Conservation (phyloP, 176 grass and related monocot species). For the Elymus sibiricus region DNA sequence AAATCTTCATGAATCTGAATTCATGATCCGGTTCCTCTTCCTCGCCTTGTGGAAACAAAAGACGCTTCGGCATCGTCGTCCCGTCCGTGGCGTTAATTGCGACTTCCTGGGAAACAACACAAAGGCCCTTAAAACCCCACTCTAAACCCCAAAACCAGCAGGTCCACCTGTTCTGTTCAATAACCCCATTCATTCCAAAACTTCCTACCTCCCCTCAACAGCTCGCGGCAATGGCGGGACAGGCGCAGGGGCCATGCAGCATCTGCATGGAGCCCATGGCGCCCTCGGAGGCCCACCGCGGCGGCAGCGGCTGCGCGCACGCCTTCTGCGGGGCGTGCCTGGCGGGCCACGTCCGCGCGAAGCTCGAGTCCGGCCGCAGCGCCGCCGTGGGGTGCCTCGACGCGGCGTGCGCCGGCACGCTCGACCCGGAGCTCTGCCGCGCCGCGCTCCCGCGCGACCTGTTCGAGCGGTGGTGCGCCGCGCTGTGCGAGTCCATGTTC, state of each 20-base stretch:
- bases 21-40: too few species aligned
- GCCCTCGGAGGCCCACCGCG: neutral
- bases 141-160: neutral
- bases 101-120: neutral
- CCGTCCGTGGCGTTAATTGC: neutral
- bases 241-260: conserved; percentile 21
- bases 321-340: conserved; percentile 59
- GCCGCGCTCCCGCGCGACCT: neutral
- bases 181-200: neutral
- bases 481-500: conserved; percentile 45
- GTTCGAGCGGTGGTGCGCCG: conserved; percentile 45
- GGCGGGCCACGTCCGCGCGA: conserved; percentile 30
- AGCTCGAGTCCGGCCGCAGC: conserved; percentile 28
- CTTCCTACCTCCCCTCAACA: neutral
- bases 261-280: conserved; percentile 63
- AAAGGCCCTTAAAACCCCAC: neutral
- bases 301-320: conserved; percentile 37
- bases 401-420: conserved; percentile 14
- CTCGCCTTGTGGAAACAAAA: too few species aligned
- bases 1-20: neutral
- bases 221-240: neutral
- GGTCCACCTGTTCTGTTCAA: neutral
- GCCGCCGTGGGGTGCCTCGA: conserved; percentile 44
- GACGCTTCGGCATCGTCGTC: too few species aligned
- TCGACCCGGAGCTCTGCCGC: conserved; percentile 37